Evolutionary conservation across 1,139 yeast species (phyloP).

Genomic region (Blastobotrys proliferans): DNA sequence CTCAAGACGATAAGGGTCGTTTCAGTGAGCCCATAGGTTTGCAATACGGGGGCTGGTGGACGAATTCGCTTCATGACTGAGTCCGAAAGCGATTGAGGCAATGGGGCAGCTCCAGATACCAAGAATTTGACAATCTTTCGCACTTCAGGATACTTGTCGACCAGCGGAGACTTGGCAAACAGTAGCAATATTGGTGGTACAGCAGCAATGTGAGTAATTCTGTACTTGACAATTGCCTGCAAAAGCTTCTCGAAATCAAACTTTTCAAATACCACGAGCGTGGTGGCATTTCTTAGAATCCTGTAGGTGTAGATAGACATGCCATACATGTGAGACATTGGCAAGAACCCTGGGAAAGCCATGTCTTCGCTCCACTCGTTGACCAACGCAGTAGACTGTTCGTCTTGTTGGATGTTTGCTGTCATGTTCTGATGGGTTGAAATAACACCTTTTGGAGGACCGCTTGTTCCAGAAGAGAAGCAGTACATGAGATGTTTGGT

Average conservation of each 20-base stretch:
- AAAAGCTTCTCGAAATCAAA: slow-evolving; percentile 35
- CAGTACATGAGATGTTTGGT: slow-evolving; percentile 35
- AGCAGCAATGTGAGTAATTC: slow-evolving; percentile 28
- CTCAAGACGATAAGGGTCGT: slow-evolving; percentile 35
- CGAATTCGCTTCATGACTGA: slow-evolving; percentile 26
- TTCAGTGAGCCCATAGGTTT: slow-evolving; percentile 75
- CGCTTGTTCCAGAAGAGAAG: slow-evolving; percentile 77
- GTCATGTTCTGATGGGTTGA: slow-evolving; percentile 48
- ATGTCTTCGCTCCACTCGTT: slow-evolving; percentile 14
- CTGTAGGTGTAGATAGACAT: slow-evolving; percentile 28
- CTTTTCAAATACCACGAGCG: slow-evolving; percentile 31
- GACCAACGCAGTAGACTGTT: slow-evolving; percentile 11
- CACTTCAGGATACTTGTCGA: slow-evolving; percentile 31
- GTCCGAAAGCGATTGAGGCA: slow-evolving; percentile 28
- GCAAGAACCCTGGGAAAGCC: slow-evolving; percentile 29
- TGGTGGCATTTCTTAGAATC: slow-evolving; percentile 24
- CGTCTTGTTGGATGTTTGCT: slow-evolving; percentile 29
- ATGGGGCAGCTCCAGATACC: slow-evolving; percentile 39
- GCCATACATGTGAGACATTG: slow-evolving; percentile 40
- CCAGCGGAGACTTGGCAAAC: slow-evolving; percentile 37
- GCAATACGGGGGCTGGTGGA: slow-evolving; percentile 31
- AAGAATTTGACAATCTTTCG: slow-evolving; percentile 24
- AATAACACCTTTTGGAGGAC: slow-evolving; percentile 69
- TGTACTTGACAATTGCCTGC: slow-evolving; percentile 27
- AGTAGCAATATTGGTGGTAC: slow-evolving; percentile 40